Percentiles rank a stretch among this genome's conserved stretches.
Evolutionary conservation across 805 yeast species (phyloP).

Genomic region (Schwanniomyces polymorphus): DNA sequence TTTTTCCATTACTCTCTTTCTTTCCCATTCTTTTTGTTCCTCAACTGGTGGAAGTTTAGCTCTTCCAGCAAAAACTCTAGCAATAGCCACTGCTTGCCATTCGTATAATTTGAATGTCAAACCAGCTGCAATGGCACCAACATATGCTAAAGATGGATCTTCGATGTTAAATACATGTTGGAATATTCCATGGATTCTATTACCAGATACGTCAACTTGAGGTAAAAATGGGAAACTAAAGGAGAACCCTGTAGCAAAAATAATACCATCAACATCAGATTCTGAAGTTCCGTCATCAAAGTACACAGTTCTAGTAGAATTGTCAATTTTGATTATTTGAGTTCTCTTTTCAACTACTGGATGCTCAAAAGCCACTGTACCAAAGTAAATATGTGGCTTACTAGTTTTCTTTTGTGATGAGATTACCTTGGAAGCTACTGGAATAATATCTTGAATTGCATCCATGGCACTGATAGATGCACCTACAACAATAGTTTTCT

Average conservation of each 20-base stretch:
- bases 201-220: slow-evolving; percentile 18
- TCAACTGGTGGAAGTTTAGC: slow-evolving; percentile 23
- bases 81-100: slow-evolving; percentile 37
- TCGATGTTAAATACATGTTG: slow-evolving; percentile 31
- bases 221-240: slow-evolving; percentile 21
- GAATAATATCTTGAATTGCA: slow-evolving; percentile 19
- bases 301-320: slow-evolving; percentile 10
- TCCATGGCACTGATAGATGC: slow-evolving; percentile 78
- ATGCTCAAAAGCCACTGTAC: slow-evolving; percentile 10
- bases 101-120: slow-evolving; percentile 41
- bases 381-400: slow-evolving; percentile 7
- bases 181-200: slow-evolving; percentile 26
- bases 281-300: slow-evolving; percentile 18
- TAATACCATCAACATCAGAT: slow-evolving; percentile 15
- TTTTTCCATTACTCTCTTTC: slow-evolving; percentile 18
- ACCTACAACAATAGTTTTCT: slow-evolving; percentile 30
- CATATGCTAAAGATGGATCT: slow-evolving; percentile 32
- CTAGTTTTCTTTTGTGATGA: slow-evolving; percentile 6
- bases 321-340: slow-evolving; percentile 8
- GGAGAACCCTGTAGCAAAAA: slow-evolving; percentile 26
- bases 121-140: slow-evolving; percentile 39
- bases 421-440: slow-evolving; percentile 14
- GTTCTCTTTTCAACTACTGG: slow-evolving; percentile 2
- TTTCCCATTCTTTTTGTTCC: slow-evolving; percentile 30
- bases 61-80: slow-evolving; percentile 31